Conservation (phyloP, 2,329 filamentous ascomycete genomes). For the Setomelanomma holmii region DNA sequence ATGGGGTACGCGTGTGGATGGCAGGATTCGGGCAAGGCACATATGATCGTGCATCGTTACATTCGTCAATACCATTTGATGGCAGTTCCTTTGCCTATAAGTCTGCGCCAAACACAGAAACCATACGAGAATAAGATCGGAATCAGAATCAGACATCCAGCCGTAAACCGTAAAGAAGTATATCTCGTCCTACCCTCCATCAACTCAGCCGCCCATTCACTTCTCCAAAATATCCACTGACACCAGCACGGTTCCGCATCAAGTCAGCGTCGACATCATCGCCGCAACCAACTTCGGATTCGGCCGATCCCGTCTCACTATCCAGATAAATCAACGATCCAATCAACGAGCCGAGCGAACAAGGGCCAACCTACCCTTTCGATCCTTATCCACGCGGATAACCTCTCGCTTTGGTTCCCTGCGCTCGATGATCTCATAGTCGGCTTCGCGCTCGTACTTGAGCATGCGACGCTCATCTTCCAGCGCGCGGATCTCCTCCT, state of each 20-base stretch:
- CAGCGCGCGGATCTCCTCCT: conserved; percentile 73
- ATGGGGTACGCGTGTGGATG: neutral
- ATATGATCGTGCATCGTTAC: no score
- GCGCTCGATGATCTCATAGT: conserved; percentile 69
- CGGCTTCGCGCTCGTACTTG: conserved; percentile 63
- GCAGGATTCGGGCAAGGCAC: no score
- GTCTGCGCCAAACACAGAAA: neutral
- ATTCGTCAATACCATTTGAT: neutral
- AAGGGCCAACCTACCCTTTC: conserved; percentile 94
- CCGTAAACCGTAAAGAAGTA: conserved; percentile 5
- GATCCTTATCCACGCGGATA: conserved; percentile 82
- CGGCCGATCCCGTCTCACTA: conserved; percentile 45
- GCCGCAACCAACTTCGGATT: conserved; percentile 54
- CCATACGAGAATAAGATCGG: neutral
- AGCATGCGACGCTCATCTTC: conserved; percentile 70
- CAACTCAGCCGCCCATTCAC: neutral
- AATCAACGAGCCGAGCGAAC: conserved; percentile 72
- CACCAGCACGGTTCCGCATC: conserved; percentile 2
- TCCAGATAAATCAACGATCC: conserved; percentile 44
- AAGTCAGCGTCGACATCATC: conserved; percentile 54
- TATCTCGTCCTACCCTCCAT: no score
- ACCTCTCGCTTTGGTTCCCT: conserved; percentile 60
- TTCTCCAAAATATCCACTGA: neutral
- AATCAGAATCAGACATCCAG: neutral
- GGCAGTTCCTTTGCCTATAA: neutral